Base-by-base conservation (phyloP, 805 yeast species). In the Ogataea pilisensis region DNA sequence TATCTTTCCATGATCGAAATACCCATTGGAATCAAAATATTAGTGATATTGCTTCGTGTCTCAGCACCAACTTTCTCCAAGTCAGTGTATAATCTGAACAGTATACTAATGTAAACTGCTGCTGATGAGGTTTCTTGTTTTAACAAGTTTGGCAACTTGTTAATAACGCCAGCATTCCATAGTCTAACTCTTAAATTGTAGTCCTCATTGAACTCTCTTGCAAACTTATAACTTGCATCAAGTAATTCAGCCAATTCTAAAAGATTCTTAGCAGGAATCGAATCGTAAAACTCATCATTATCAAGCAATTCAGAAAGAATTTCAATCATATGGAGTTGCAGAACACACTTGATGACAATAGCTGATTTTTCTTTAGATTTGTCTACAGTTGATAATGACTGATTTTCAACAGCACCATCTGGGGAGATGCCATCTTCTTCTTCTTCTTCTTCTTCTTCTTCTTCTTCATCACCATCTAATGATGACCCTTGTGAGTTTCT, bases 81-180 rank as follows among this genome's bases (percentile, higher is more conserved):
- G 55, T 83, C 88, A 45, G 84, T 76, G 60, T 87, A 89, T 55
- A 91, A 67, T 53, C 84, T 74, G 71, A 91, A 86, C 70, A 86
- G 71, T 34, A 90, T 74, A 53, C 82, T 80, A 48, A 91, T 80
- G 59, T 81, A 85, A 1, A 89, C 95, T 2, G 95, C 91, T 1
- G 95, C 82, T 0, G 96, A 80, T 27, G 88, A 78, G 0, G 95
- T 81, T 62, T 95, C 99, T 63, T 95, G 99, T 53, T 86, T 85
- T 53, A 90, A 68, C 53, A 93, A 66, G 53, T 93, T 95, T 17
- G 99, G 99, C 41, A 91, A 73, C 57, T 90, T 82, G 55, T 88
- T 95, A 64, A 90, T 91, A 31, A 89, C 82, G 1, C 96, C 96
- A 3, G 93, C 86, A 55, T 88, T 85, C 82, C 95, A 90, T 31